Evolutionary conservation across 2,329 filamentous ascomycete genomes (phyloP), one percentile per base, ranked within the genome.

Genomic region (Phaeophleospora eucalypticola): DNA sequence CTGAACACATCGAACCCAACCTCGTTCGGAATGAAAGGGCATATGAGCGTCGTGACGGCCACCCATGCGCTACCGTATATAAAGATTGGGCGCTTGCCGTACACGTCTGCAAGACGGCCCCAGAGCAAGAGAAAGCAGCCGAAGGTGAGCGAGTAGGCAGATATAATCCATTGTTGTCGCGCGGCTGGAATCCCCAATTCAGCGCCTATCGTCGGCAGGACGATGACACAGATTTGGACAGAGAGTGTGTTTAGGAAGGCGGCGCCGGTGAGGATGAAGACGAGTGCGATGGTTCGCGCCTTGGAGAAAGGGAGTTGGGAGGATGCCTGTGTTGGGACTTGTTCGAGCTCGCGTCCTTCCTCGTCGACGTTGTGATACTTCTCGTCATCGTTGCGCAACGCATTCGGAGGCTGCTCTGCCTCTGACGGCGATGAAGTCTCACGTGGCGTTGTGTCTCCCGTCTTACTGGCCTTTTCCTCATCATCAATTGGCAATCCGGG

Each of bases 81-180:
- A 64, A 86, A 86, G 53, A 86, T 82, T 36, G 75, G 68, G 7
- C 82, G 75, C 61, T 83, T 83, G 45, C 82, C 82, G 52, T 81
- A 84, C 36, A 86, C 74, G 61, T 86, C 82, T 45, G 79, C 83
- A 17, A 86, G 74, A 16, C 82, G 74, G 19, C 82, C 83, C 81
- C 82, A 86, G 12, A 86, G 71, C 14, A 86, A 67, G 19, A 86
- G 66, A 58, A 86, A 84, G 63, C 82, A 85, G 38, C 81, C 82
- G 56, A 86, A 86, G 0, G 81, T 73, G 14, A 86, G 73, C 3
- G 78, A 73, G 59, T 86, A 86, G 0, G 81, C 77, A 0, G 82
- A 85, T 0, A 86, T 71, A 51, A 86, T 74, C 82, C 82, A 86
- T 67, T 66, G 64, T 39, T 64, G 63, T 8, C 63, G 56, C 9